phyloP scores from a whole-genome alignment of 129 eudicot genomes.

The Glebionis coronaria region DNA sequence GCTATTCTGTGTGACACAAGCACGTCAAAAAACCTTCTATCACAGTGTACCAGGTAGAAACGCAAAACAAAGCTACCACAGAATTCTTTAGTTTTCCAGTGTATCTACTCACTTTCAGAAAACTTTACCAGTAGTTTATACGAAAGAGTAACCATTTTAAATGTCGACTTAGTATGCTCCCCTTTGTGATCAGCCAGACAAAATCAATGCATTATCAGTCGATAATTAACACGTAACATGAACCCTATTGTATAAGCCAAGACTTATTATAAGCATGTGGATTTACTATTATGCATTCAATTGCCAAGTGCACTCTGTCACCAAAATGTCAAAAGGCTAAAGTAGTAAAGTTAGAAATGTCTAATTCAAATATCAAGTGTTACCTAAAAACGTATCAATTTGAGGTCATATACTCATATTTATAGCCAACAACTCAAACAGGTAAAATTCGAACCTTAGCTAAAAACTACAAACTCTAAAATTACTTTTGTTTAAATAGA shows the following conservation, averaged over 20 bases:
- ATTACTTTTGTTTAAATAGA: no score
- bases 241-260: neutral
- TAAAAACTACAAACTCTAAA: no score
- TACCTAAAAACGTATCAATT: neutral
- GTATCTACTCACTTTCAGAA: neutral
- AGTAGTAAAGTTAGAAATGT: neutral
- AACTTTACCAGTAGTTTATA: neutral
- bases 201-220: neutral
- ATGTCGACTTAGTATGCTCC: neutral
- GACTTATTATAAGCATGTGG: neutral
- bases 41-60: neutral
- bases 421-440: no score
- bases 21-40: neutral
- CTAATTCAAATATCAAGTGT: neutral
- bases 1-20: slow-evolving; percentile 1
- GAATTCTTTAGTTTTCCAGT: neutral
- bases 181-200: neutral
- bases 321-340: neutral
- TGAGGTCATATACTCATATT: no score
- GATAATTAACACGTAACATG: no score
- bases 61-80: slow-evolving; percentile 1
- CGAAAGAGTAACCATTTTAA: neutral
- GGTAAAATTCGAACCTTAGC: no score
- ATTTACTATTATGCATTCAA: neutral
- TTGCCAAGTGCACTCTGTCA: slow-evolving; percentile 1